A percentile compares a stretch with the other conserved stretches of the same genome.
Conservation (phyloP, 2,329 filamentous ascomycete genomes). For the Fusarium zealandicum region DNA sequence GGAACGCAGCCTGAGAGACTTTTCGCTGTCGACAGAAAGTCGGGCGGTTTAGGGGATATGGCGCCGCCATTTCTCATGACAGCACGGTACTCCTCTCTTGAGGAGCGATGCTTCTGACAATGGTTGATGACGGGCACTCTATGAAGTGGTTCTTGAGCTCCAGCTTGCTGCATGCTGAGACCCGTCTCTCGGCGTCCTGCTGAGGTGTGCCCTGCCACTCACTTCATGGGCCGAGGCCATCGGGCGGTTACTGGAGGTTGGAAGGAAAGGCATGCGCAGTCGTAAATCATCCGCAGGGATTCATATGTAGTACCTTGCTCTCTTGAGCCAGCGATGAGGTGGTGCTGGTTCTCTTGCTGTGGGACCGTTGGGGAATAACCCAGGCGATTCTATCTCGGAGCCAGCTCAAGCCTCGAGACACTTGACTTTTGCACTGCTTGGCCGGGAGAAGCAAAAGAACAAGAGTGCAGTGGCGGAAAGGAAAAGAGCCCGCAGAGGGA, state of each 20-base stretch:
- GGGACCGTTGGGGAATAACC: slow-evolving; percentile 37
- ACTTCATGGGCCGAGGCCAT: background rate
- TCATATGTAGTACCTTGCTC: slow-evolving; percentile 46
- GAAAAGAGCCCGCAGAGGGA: slow-evolving; percentile 13
- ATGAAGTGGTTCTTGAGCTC: background rate
- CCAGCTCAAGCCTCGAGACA: slow-evolving; percentile 21
- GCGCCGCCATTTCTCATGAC: slow-evolving; percentile 6
- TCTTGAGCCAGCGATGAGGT: slow-evolving; percentile 22
- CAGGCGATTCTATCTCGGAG: slow-evolving; percentile 24
- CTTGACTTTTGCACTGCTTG: slow-evolving; percentile 28
- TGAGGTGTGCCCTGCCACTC: background rate
- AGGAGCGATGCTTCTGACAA: background rate
- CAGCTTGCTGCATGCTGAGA: background rate
- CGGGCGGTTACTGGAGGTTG: slow-evolving; percentile 12
- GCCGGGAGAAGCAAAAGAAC: slow-evolving; percentile 14
- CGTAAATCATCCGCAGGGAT: slow-evolving; percentile 50
- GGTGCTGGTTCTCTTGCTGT: slow-evolving; percentile 27
- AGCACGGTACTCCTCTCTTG: background rate
- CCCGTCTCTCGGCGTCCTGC: slow-evolving; percentile 1
- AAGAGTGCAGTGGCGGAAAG: slow-evolving; percentile 4
- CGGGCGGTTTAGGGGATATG: background rate
- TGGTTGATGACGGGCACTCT: background rate
- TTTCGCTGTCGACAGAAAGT: background rate
- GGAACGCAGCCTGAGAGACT: background rate
- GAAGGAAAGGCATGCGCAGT: slow-evolving; percentile 28